Base-by-base conservation (phyloP, 495 filamentous ascomycete species). In the Annulohypoxylon stygium region DNA sequence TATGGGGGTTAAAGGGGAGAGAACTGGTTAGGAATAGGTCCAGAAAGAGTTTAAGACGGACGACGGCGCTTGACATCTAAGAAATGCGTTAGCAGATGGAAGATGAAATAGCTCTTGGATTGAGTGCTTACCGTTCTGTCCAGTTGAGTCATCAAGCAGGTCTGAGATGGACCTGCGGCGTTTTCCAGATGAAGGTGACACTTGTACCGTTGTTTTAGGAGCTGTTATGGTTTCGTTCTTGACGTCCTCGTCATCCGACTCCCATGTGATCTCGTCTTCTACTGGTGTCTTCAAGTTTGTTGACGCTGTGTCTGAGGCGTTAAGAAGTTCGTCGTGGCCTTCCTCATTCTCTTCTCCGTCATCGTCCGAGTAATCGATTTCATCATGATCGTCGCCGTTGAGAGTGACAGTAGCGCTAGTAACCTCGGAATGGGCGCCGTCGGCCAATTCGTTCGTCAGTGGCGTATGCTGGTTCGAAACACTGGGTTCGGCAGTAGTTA, bases 11-110 rank as follows among this genome's bases (percentile, higher is more conserved):
- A 67, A 43, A 66, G 51, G 54, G 60, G 61, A 55, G 61, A 68
- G 69, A 67, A 6, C 43, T 33, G 16, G 67, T 41, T 58, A 33
- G 43, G 25, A 25, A 41, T 58, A 30, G 20, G 20, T 55, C 37
- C 25, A 59, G 50, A 61, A 12, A 54, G 9, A 48, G 20, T 70
- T 85, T 73, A 85, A 71, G 82, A 81, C 65, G 71, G 54, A 62
- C 84, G 84, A 81, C 80, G 84, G 80, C 84, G 84, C 83, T 86
- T 86, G 83, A 81, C 60, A 67, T 83, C 84, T 86, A 71, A 23
- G 6, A 30, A 30, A 34, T 4, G 58, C 48, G 73, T 85, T 66
- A 83, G 81, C 53, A 57, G 18, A 43, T 0, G 61, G 41, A 61
- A 18, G 6, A 23, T 23, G 20, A n/a, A 10, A 47, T 23, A 23